A percentile compares a stretch with the other conserved stretches of the same genome.
These are phyloP conservation scores for Fusarium xylarioides DNA, from an alignment of 2,329 filamentous ascomycete genomes.

Conservation along the genomic window DNA sequence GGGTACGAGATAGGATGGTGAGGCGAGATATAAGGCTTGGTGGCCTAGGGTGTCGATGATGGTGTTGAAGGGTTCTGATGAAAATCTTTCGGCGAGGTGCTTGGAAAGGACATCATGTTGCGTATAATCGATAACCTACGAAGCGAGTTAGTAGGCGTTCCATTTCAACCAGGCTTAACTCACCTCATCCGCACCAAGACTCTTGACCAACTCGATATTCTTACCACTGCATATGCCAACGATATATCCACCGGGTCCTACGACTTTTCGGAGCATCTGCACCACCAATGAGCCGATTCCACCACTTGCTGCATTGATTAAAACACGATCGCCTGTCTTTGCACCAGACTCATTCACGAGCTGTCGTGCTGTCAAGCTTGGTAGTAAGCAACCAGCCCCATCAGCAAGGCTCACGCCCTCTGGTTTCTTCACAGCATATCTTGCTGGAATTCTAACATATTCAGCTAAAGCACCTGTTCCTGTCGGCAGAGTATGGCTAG, in stretches of 20 bases:
- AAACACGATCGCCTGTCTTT: conserved; percentile 23
- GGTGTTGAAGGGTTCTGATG: background rate
- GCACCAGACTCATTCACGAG: conserved; percentile 51
- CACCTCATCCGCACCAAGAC: background rate
- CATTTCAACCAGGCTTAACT: background rate
- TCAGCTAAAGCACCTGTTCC: conserved; percentile 53
- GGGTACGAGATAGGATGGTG: background rate
- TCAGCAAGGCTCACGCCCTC: conserved; percentile 43
- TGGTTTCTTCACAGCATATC: conserved; percentile 48
- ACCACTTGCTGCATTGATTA: conserved; percentile 3
- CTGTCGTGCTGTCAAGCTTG: conserved; percentile 52
- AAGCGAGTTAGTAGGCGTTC: background rate
- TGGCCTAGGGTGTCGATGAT: conserved; percentile 1
- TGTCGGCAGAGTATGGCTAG: background rate
- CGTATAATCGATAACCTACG: background rate
- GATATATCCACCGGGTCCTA: background rate
- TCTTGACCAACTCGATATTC: background rate
- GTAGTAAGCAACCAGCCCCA: conserved; percentile 51
- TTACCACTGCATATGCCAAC: background rate
- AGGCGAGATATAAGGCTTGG: background rate
- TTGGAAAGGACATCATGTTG: background rate
- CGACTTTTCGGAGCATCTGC: background rate
- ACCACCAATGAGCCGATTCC: conserved; percentile 1
- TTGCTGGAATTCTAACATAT: conserved; percentile 49
- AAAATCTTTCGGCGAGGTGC: background rate